Conservation (phyloP, 2,329 filamentous ascomycete species). For the Canariomyces notabilis region DNA sequence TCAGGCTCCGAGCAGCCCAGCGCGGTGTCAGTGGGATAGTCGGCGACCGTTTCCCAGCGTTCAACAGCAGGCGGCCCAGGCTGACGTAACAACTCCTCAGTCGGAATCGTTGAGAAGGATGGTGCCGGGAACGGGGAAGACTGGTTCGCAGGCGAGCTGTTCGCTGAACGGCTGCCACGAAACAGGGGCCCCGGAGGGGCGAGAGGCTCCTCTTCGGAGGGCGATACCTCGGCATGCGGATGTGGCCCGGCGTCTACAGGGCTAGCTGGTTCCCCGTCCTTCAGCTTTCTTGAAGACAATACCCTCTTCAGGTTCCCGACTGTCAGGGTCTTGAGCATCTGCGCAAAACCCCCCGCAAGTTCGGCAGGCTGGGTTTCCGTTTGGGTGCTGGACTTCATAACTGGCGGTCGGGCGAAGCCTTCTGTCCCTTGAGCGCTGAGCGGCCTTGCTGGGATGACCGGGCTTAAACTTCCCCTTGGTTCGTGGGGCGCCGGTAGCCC, state of each 20-base stretch:
- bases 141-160: conserved; percentile 29
- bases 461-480: conserved; percentile 25
- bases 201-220: conserved; percentile 13
- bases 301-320: conserved; percentile 30
- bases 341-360: conserved; percentile 27
- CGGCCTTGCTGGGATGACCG: conserved; percentile 26
- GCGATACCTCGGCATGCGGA: conserved; percentile 4
- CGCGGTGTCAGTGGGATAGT: conserved; percentile 22
- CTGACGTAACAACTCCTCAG: conserved; percentile 5
- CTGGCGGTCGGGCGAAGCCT: conserved; percentile 31
- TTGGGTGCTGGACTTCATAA: conserved; percentile 23
- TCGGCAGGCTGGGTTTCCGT: conserved; percentile 25
- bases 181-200: conserved; percentile 22
- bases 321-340: conserved; percentile 31
- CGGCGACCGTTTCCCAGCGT: conserved; percentile 27
- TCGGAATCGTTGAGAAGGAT: conserved; percentile 13
- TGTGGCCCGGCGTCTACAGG: not conserved
- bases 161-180: conserved; percentile 29
- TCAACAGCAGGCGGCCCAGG: conserved; percentile 15
- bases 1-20: conserved; percentile 22
- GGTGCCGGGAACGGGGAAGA: conserved; percentile 28
- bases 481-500: conserved; percentile 30
- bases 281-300: conserved; percentile 3
- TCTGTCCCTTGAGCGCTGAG: conserved; percentile 29
- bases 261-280: not conserved